These are phyloP conservation scores for Xylariaceae sp. DNA, from an alignment of 2,329 filamentous ascomycete genomes.

Conservation along the genomic window DNA sequence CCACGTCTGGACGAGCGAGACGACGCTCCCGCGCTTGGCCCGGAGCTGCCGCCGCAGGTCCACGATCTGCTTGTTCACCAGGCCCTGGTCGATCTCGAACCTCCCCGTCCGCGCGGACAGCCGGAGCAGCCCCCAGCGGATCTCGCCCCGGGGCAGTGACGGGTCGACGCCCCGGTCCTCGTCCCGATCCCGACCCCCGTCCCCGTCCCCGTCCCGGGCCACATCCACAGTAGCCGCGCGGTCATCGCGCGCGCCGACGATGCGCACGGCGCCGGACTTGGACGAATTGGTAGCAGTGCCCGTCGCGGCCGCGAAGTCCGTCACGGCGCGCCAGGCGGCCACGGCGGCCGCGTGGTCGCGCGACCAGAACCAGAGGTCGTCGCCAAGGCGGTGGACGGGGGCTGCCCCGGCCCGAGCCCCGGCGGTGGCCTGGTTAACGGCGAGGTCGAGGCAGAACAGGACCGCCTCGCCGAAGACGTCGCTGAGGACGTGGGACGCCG, in stretches of 20 bases:
- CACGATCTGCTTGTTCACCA: constrained; percentile 51
- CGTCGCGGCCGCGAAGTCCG: constrained; percentile 45
- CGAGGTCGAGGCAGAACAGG: constrained; percentile 58
- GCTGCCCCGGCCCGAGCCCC: no score
- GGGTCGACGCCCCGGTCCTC: constrained; percentile 17
- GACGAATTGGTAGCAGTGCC: constrained; percentile 47
- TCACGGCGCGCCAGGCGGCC: constrained; percentile 52
- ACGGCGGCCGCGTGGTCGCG: constrained; percentile 44
- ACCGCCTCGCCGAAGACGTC: constrained; percentile 52
- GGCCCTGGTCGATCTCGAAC: constrained; percentile 51
- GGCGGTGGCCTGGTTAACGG: constrained; percentile 49
- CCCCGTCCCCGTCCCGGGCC: no score
- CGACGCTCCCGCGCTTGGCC: constrained; percentile 41
- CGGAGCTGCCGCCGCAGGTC: constrained; percentile 52
- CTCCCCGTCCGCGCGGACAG: constrained; percentile 43
- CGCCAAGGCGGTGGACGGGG: constrained; percentile 54
- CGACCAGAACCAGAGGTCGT: constrained; percentile 61
- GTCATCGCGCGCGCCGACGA: constrained; percentile 21
- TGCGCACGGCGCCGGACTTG: constrained; percentile 42
- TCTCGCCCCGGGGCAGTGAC: constrained; percentile 37
- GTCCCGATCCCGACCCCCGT: no score
- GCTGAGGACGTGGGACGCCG: constrained; percentile 51
- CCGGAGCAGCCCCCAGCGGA: constrained; percentile 49
- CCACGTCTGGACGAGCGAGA: constrained; percentile 41
- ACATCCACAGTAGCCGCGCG: neutral